A percentile compares a stretch with the other conserved stretches of the same genome.
Evolutionary conservation across 495 filamentous ascomycete species (phyloP).

Genomic region (Monascus purpureus): DNA sequence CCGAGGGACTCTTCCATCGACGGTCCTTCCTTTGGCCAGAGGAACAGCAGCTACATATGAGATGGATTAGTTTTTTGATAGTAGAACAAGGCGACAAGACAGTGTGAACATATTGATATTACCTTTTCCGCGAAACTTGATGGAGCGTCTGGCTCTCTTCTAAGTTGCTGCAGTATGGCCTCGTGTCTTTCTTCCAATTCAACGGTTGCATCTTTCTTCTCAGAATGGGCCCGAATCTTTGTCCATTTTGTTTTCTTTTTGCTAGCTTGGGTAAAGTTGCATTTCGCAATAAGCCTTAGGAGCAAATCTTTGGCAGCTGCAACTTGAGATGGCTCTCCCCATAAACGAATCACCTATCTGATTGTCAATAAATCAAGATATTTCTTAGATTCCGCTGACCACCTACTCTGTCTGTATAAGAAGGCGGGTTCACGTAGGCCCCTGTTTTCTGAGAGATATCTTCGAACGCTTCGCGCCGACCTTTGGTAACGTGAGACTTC

Average conservation of each 20-base stretch:
- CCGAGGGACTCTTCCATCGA: slow-evolving; percentile 27
- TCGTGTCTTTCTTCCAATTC: slow-evolving; percentile 14
- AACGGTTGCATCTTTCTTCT: slow-evolving; percentile 6
- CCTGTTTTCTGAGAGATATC: slow-evolving; percentile 11
- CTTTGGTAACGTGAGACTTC: not conserved
- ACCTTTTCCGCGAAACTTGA: slow-evolving; percentile 13
- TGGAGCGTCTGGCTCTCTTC: slow-evolving; percentile 14
- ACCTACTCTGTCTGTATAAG: slow-evolving; percentile 8
- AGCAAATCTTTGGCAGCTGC: slow-evolving; percentile 12
- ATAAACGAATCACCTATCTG: slow-evolving; percentile 9
- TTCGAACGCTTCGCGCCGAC: slow-evolving; percentile 11
- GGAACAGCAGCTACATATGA: slow-evolving; percentile 29
- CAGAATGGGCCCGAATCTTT: slow-evolving; percentile 7
- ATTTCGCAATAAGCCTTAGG: slow-evolving; percentile 10
- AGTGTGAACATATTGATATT: too few relatives aligned
- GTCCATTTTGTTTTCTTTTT: slow-evolving; percentile 10
- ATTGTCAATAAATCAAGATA: not conserved
- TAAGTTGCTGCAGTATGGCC: slow-evolving; percentile 10
- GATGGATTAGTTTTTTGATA: too few relatives aligned
- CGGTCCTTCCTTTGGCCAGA: slow-evolving; percentile 30
- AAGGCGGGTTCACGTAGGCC: slow-evolving; percentile 11
- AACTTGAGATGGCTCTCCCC: slow-evolving; percentile 12
- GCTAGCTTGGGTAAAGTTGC: slow-evolving; percentile 1
- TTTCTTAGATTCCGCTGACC: not conserved
- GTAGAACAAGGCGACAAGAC: too few relatives aligned